Evolutionary conservation across 2,329 filamentous ascomycete species (phyloP).

Genomic region (Drechslera avenae): DNA sequence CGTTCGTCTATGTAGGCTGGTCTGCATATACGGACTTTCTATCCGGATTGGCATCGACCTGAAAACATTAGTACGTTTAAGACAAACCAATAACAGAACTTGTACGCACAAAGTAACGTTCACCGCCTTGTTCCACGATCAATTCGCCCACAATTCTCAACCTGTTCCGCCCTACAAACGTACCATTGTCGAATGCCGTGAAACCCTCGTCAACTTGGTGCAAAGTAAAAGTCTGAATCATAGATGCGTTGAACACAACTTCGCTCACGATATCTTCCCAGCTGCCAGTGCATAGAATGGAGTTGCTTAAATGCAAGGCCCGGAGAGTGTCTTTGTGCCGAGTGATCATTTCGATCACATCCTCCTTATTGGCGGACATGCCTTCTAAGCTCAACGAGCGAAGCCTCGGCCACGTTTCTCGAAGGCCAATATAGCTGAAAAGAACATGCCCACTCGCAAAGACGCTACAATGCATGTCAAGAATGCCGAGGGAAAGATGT

Average conservation of each 20-base stretch:
- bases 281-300: constrained; percentile 20
- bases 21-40: constrained; percentile 10
- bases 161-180: not conserved
- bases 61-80: not conserved
- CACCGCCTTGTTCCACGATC: constrained; percentile 4
- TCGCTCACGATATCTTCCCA: constrained; percentile 39
- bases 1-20: not conserved
- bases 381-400: constrained; percentile 28
- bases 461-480: constrained; percentile 11
- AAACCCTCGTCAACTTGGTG: constrained; percentile 28
- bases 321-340: constrained; percentile 29
- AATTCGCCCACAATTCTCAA: constrained; percentile 22
- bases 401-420: constrained; percentile 29
- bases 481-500: constrained; percentile 24
- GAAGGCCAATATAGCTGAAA: constrained; percentile 22
- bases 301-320: constrained; percentile 19
- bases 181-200: not conserved
- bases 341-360: constrained; percentile 24
- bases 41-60: constrained; percentile 8
- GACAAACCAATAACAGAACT: not conserved
- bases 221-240: constrained; percentile 24
- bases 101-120: constrained; percentile 23
- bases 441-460: constrained; percentile 2
- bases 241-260: constrained; percentile 24
- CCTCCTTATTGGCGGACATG: constrained; percentile 20